Conservation (phyloP, 371 early-diverging fungal genomes). For the Zychaea mexicana region DNA sequence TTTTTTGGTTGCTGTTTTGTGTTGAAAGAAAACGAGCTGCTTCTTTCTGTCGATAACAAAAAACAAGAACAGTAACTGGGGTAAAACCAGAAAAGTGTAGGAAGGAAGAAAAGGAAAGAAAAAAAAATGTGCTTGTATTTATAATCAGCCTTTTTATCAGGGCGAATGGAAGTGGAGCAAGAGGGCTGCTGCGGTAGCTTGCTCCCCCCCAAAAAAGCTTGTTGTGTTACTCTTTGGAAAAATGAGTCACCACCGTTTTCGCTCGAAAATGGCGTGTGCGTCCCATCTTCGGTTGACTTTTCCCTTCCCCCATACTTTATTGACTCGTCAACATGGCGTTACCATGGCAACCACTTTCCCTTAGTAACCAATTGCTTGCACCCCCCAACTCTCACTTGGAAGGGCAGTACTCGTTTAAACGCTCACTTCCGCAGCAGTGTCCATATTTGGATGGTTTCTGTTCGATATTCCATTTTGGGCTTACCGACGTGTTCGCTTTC, state of each 20-base stretch:
- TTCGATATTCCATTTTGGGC: not conserved
- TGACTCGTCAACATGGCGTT: not conserved
- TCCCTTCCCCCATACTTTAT: too few species aligned
- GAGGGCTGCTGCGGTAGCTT: conserved; percentile 1
- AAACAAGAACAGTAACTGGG: not conserved
- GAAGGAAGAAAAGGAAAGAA: not conserved
- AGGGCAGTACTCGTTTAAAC: not conserved
- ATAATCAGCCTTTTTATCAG: not conserved
- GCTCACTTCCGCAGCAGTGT: not conserved
- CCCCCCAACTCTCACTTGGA: not conserved
- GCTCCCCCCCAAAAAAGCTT: not conserved
- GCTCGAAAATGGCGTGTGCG: not conserved
- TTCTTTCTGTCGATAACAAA: not conserved
- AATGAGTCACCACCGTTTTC: conserved; percentile 2
- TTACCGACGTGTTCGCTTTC: not conserved
- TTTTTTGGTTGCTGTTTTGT: not conserved
- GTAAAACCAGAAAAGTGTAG: not conserved
- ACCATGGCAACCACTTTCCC: not conserved
- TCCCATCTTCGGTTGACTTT: not conserved
- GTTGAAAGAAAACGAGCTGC: too few species aligned
- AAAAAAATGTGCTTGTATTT: not conserved
- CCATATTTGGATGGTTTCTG: not conserved
- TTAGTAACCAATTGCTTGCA: not conserved
- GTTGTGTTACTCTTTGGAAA: not conserved
- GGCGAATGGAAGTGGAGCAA: not conserved